Base-by-base conservation (phyloP, 2,329 filamentous ascomycete genomes). In the Lachnellula subtilissima region DNA sequence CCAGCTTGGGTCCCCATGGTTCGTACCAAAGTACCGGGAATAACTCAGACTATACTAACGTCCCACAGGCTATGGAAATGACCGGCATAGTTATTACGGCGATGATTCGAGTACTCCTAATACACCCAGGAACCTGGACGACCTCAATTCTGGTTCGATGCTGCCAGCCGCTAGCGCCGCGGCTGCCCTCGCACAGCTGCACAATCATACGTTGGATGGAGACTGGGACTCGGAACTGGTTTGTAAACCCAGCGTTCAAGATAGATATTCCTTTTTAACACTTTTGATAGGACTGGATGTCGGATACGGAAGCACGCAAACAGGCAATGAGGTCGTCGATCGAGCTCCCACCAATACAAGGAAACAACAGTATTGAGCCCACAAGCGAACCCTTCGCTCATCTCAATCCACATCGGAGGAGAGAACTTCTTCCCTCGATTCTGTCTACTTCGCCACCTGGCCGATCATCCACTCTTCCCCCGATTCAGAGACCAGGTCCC, bases 391-490 rank as follows among this genome's bases (percentile, higher is more conserved):
- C 87, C 0, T 87, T 87, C 57, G 83, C 84, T 19, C 79, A 82
- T 25, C 78, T 85, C 63, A 81, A 85, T 59, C 75, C 78, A 42
- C 75, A 75, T 61, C 81, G 84, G 63, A 85, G 83, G 55, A 82
- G 88, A 67, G 89, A 93, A 65, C 78, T 94, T 50, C 80, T 96
- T 6, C 90, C 91, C 1, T 96, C 91, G 0, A 89, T 94, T 55
- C 75, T 96, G 39, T 82, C 83, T 52, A 86, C 86, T 58, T 96
- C 92, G 9, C 92, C 91, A 0, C 88, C 91, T 6, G 90, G 88
- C 53, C 88, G 92, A 60, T 95, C 91, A 14, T 92, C 91, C 1
- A 96, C 91, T 0, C 79, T 96, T 23, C 91, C 92, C 28, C 91
- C 92, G 3, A 81, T 93, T 50, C 89, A 94, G 64, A 82, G 89